These are phyloP conservation scores for Vigna nakashimae DNA, from an alignment of 306 rosid species.

Conservation along the genomic window DNA sequence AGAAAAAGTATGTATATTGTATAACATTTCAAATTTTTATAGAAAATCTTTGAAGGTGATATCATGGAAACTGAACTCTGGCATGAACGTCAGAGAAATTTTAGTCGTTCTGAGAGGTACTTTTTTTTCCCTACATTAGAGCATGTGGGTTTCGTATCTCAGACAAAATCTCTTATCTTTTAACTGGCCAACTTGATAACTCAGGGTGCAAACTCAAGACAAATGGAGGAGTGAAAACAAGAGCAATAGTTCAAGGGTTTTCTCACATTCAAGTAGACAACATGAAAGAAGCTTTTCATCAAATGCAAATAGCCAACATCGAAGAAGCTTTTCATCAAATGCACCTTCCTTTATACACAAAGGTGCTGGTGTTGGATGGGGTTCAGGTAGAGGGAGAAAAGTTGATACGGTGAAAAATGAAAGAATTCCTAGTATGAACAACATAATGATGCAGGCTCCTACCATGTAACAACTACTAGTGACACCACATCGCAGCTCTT, in stretches of 20 bases:
- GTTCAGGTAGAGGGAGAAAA: conserved; percentile 46
- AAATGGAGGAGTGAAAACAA: conserved; percentile 28
- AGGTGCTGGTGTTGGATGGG: conserved; percentile 52
- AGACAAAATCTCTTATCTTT: neutral
- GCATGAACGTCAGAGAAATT: conserved; percentile 47
- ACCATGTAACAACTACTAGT: neutral
- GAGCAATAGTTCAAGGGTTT: neutral
- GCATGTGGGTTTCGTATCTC: neutral
- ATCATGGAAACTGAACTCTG: conserved; percentile 50
- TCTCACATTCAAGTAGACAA: neutral
- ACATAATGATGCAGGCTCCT: neutral
- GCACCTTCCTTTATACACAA: neutral
- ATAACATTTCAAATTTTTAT: neutral
- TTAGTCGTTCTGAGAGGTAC: conserved; percentile 40
- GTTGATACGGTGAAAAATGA: neutral
- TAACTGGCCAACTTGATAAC: neutral
- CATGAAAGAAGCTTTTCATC: neutral
- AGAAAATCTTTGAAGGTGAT: conserved; percentile 52
- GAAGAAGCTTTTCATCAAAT: conserved; percentile 21
- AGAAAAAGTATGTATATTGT: too few relatives aligned
- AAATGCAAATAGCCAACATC: neutral
- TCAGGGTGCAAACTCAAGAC: conserved; percentile 24
- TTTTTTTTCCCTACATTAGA: neutral
- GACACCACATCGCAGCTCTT: neutral
- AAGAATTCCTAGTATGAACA: neutral